Evolutionary conservation across 1,284 basidiomycete species (phyloP), one percentile per base, ranked within the genome.

Genomic region (Cerrena zonata): DNA sequence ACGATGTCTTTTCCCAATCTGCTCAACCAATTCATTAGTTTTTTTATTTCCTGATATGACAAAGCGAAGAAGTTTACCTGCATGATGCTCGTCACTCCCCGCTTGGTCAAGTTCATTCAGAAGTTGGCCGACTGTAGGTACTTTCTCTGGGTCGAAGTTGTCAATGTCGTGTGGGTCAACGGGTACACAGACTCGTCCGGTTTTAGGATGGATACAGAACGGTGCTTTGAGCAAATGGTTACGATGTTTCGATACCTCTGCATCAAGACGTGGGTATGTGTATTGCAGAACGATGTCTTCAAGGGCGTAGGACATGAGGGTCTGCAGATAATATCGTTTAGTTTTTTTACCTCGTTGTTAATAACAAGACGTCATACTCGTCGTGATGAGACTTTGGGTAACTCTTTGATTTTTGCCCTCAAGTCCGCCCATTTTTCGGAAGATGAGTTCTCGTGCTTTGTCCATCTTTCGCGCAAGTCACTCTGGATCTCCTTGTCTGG

Each of bases 181-280:
- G 1, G 96, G 96, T 0, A 99, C 91, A 68, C 95, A 99, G 10
- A 99, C 84, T 38, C 94, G 82, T 1, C 94, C 94, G 1, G 96
- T 99, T 55, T 92, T 92, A 0, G 96, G 95, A 68, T 99, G 95
- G 0, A 99, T 77, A 64, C 94, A 96, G 69, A 99, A 99, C 0
- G 96, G 96, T 23, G 92, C 87, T 69, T 99, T 99, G 55, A 99
- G 82, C 73, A 99, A 79, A 72, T 99, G 96, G 71, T 99, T 99
- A 51, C 94, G 80, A 63, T 95, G 92, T 64, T 98, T 96, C 1
- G 94, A 94, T 13, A 99, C 95, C 67, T 99, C 95, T 4, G 91
- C 87, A 67, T 99, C 95, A 54, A 99, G 82, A 15, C 95, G 85
- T 2, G 96, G 95, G 66, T 99, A 99, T 0, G 91, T 95, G 69